A percentile compares a stretch with the other conserved stretches of the same genome.
Evolutionary conservation across 768 basidiomycete genomes (phyloP).

Genomic region (Lactarius quietus): DNA sequence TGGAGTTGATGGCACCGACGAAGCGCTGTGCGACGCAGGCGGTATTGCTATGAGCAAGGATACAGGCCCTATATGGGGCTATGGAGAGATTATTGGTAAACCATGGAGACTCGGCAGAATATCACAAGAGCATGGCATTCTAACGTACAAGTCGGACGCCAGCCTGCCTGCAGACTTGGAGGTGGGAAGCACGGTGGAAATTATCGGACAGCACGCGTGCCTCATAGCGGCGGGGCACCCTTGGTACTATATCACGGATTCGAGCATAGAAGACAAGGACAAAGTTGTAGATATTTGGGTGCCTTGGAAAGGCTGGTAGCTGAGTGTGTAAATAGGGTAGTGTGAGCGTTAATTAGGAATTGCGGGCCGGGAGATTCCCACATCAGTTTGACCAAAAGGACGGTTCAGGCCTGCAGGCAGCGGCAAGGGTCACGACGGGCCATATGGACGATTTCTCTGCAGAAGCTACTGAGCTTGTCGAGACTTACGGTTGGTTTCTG

Average conservation of each 20-base stretch:
- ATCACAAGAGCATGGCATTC: conserved; percentile 77
- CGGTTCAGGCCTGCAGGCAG: background rate
- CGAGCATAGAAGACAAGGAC: conserved; percentile 42
- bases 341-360: background rate
- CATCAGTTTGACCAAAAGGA: background rate
- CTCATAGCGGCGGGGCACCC: conserved; percentile 74
- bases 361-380: conserved; percentile 5
- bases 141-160: conserved; percentile 39
- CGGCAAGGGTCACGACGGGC: conserved; percentile 8
- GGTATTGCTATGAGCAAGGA: conserved; percentile 88
- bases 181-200: conserved; percentile 62
- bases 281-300: conserved; percentile 79
- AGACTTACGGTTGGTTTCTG: conserved; percentile 74
- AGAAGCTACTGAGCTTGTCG: conserved; percentile 88
- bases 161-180: conserved; percentile 35
- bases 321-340: background rate
- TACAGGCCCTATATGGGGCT: conserved; percentile 66
- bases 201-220: conserved; percentile 86
- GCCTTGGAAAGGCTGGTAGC: conserved; percentile 86
- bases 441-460: conserved; percentile 60
- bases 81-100: conserved; percentile 66
- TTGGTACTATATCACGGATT: conserved; percentile 84
- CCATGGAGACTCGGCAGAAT: conserved; percentile 62
- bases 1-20: conserved; percentile 56
- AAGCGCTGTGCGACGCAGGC: conserved; percentile 80